phyloP scores from a whole-genome alignment of 2,329 filamentous ascomycete genomes.

The Fusarium metavorans region DNA sequence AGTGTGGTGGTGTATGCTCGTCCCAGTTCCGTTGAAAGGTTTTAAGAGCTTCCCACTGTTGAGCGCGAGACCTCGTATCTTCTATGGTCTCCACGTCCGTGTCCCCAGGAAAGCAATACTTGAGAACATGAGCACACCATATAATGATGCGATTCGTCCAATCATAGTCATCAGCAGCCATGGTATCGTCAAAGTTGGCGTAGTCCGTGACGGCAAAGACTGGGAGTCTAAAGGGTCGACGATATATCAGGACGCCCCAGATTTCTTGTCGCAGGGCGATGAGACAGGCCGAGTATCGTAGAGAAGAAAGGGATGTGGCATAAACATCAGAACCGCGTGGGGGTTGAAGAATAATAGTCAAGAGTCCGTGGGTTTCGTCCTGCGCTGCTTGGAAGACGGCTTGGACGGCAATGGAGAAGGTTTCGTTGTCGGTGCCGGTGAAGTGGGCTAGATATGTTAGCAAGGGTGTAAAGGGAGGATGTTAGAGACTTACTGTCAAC shows the following conservation, averaged over 20 bases:
- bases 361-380: slow-evolving; percentile 4
- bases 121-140: slow-evolving; percentile 27
- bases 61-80: neutral
- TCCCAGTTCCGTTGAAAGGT: slow-evolving; percentile 19
- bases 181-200: slow-evolving; percentile 9
- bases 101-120: slow-evolving; percentile 20
- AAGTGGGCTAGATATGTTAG: slow-evolving; percentile 17
- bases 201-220: slow-evolving; percentile 20
- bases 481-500: slow-evolving; percentile 17
- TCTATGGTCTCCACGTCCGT: neutral
- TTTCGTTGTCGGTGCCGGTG: slow-evolving; percentile 25
- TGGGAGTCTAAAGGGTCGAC: slow-evolving; percentile 24
- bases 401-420: slow-evolving; percentile 22
- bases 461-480: neutral
- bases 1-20: slow-evolving; percentile 14
- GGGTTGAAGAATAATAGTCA: slow-evolving; percentile 17
- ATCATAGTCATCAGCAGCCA: slow-evolving; percentile 20
- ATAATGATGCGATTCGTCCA: slow-evolving; percentile 27
- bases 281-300: slow-evolving; percentile 21
- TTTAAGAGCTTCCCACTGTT: slow-evolving; percentile 24
- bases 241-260: slow-evolving; percentile 27
- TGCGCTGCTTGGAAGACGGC: slow-evolving; percentile 26
- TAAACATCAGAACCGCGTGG: slow-evolving; percentile 20
- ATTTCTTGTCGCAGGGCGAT: slow-evolving; percentile 31
- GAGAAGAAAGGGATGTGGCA: slow-evolving; percentile 16